A percentile compares a stretch with the other conserved stretches of the same genome.
These are phyloP conservation scores for Cryomyces minteri DNA, from an alignment of 495 filamentous ascomycete species.

Conservation along the genomic window DNA sequence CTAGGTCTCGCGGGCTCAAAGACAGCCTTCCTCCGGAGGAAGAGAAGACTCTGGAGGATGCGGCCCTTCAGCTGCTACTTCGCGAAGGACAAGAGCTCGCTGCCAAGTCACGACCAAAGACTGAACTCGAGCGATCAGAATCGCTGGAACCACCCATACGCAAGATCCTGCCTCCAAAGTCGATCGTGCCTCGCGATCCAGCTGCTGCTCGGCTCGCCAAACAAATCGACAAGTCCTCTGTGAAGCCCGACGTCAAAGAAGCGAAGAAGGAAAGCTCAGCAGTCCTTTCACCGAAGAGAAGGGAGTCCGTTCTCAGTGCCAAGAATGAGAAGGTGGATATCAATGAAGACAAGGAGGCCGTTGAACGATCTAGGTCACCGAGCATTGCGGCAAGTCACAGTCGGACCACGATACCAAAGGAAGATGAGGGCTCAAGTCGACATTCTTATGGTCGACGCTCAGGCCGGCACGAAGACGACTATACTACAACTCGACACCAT, in stretches of 20 bases:
- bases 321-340: no score
- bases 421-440: background rate
- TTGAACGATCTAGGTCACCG: background rate
- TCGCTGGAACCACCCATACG: conserved; percentile 27
- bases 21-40: conserved; percentile 26
- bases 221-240: conserved; percentile 9
- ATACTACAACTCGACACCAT: no score
- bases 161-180: conserved; percentile 16
- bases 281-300: background rate
- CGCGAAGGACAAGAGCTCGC: conserved; percentile 41
- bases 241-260: conserved; percentile 7
- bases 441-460: conserved; percentile 1
- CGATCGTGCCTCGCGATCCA: conserved; percentile 17
- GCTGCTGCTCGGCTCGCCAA: conserved; percentile 9
- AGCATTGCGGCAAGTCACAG: background rate
- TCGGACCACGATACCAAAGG: no score
- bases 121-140: conserved; percentile 33
- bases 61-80: conserved; percentile 36
- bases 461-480: background rate
- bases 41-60: conserved; percentile 38
- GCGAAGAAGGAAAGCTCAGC: background rate
- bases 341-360: background rate
- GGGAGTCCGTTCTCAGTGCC: no score
- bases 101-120: conserved; percentile 37
- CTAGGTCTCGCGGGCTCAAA: conserved; percentile 3